Base-by-base conservation (phyloP, 2,329 filamentous ascomycete species). In the Calonectria montana region DNA sequence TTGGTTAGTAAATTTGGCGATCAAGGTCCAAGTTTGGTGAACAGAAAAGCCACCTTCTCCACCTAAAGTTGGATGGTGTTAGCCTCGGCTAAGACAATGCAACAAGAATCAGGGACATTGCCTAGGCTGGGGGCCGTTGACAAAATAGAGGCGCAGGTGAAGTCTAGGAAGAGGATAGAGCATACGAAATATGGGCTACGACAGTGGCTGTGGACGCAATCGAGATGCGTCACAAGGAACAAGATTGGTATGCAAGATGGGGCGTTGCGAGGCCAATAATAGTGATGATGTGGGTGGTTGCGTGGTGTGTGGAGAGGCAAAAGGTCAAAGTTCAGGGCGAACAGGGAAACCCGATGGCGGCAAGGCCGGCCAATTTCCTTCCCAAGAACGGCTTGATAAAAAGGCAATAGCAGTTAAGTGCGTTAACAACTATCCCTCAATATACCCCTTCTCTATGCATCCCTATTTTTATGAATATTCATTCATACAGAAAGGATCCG, bases 201-300 rank as follows among this genome's bases (percentile, higher is more conserved):
- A 29, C 13, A 61, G 65, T 59, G 53, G 53, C 65, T 67, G 41
- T 18, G 41, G 41, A 48, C 64, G 41, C n/a, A 31, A 27, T 59
- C 29, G 61, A 50, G 48, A 65, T 65, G 67, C 23, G 61, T 61
- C 67, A 21, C 21, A 18, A 29, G 39, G 21, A 47, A 25, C 37
- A 35, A 23, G 21, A 27, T 39, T 43, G 67, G 67, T 61, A 70
- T 65, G 57, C 15, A 4, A 27, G 39, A 63, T 63, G 67, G 67
- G 61, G 31, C 50, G 43, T 59, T 65, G 53, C 43, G 43, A 65
- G 27, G 61, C 57, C 31, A 41, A 65, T 61, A 25, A 41, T 8
- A 15, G 21, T 10, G n/a, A 57, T 57, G 53, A 25, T 15, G 57
- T 9, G 15, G 27, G 39, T 47, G 64, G 29, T 47, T 41, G 53